Conservation (phyloP, 2,329 filamentous ascomycete genomes). For the Colletotrichum agaves region DNA sequence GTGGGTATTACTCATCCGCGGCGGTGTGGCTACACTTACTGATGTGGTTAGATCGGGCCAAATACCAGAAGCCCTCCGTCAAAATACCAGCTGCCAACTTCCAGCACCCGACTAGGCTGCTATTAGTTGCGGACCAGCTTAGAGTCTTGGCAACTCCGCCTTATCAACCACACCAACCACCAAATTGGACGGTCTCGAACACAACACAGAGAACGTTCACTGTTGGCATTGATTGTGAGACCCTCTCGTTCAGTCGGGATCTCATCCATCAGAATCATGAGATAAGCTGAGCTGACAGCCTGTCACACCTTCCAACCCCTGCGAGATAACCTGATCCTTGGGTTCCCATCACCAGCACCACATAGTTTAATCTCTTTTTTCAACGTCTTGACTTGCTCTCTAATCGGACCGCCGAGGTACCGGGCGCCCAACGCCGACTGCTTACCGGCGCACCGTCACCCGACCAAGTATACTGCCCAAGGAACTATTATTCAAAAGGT, state of each 20-base stretch:
- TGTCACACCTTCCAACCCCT: not conserved
- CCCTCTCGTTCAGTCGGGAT: not conserved
- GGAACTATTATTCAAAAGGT: not conserved
- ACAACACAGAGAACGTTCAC: not conserved
- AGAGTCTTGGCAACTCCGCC: conserved; percentile 33
- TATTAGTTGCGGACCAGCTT: conserved; percentile 15
- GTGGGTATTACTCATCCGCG: too few species aligned
- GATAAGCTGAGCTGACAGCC: conserved; percentile 3
- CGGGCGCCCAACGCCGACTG: not conserved
- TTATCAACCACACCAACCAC: conserved; percentile 16
- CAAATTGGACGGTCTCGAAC: not conserved
- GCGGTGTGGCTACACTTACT: too few species aligned
- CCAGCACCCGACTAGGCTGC: conserved; percentile 26
- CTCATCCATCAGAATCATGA: conserved; percentile 1
- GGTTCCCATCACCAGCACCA: conserved; percentile 3
- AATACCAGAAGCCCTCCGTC: too few species aligned
- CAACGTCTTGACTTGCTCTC: not conserved
- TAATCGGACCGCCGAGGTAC: conserved; percentile 22
- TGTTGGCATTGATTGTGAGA: not conserved
- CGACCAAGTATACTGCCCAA: not conserved
- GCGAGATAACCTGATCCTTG: conserved; percentile 9
- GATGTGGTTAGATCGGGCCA: too few species aligned
- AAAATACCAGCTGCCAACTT: not conserved
- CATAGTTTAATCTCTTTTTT: conserved; percentile 18
- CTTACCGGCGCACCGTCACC: conserved; percentile 2